Conservation (phyloP, 345 rosid genomes). For the Eucalyptus tenuipes region DNA sequence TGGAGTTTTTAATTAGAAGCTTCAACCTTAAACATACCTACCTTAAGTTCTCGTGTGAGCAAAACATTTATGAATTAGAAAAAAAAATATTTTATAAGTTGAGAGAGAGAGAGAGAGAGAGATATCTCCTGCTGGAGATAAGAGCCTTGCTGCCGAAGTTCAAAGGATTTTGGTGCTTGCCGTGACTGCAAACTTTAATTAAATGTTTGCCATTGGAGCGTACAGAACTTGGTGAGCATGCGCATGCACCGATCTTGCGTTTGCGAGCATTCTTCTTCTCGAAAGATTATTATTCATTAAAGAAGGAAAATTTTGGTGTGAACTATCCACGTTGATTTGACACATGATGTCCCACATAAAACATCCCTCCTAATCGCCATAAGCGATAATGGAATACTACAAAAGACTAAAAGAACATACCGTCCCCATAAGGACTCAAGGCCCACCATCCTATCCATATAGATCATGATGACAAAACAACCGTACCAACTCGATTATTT, state of each 20-base stretch:
- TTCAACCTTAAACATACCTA: not conserved
- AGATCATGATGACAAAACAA: not conserved
- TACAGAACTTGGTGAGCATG: not conserved
- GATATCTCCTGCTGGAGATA: not conserved
- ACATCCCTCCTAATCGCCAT: not conserved
- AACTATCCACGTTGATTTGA: not conserved
- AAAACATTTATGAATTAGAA: not conserved
- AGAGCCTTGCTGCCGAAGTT: not conserved
- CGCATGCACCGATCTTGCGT: not conserved
- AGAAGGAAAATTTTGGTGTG: not conserved
- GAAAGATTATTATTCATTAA: not conserved
- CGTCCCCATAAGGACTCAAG: not conserved
- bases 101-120: not conserved
- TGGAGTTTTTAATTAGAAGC: not conserved
- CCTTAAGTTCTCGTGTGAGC: not conserved
- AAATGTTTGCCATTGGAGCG: not conserved
- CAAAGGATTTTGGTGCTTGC: not conserved
- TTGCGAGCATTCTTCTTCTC: not conserved
- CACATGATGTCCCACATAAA: not conserved
- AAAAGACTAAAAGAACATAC: not conserved
- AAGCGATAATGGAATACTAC: not conserved
- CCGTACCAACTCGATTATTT: rapidly evolving
- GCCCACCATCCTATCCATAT: not conserved
- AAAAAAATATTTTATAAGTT: no score
- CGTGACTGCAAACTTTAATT: not conserved